phyloP scores from a whole-genome alignment of 1,284 basidiomycete genomes.

The Vanrija pseudolonga region DNA sequence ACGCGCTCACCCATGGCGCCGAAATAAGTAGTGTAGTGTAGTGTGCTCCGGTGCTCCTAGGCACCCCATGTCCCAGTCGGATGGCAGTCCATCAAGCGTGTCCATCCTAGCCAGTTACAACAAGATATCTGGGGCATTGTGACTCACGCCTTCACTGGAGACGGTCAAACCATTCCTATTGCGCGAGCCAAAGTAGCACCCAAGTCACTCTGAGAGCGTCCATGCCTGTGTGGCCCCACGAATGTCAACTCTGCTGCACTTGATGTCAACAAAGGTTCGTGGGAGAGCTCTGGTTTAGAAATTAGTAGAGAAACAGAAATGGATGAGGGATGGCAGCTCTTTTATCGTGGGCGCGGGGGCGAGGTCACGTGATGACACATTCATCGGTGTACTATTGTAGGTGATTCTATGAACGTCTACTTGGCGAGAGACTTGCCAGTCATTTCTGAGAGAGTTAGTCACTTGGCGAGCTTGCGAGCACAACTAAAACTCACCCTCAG shows the following conservation, averaged over 20 bases:
- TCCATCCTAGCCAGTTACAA: too few species aligned
- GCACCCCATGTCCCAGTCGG: too few species aligned
- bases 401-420: background rate
- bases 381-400: too few species aligned
- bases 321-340: too few species aligned
- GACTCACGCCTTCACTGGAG: constrained; percentile 16
- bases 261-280: constrained; percentile 9
- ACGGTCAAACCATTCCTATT: background rate
- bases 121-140: constrained; percentile 17
- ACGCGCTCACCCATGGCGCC: too few species aligned
- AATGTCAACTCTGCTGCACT: constrained; percentile 13
- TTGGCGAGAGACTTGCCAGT: constrained; percentile 16
- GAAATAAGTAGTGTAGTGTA: too few species aligned
- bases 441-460: constrained; percentile 7
- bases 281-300: constrained; percentile 12
- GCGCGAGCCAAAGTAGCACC: constrained; percentile 23
- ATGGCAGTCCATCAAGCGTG: too few species aligned
- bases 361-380: constrained; percentile 3
- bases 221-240: constrained; percentile 6
- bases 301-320: constrained; percentile 8
- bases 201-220: constrained; percentile 14
- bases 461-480: background rate
- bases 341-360: background rate
- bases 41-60: too few species aligned
- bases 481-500: constrained; percentile 25